Conservation (phyloP, 768 basidiomycete species). For the Lyophyllum semitale region DNA sequence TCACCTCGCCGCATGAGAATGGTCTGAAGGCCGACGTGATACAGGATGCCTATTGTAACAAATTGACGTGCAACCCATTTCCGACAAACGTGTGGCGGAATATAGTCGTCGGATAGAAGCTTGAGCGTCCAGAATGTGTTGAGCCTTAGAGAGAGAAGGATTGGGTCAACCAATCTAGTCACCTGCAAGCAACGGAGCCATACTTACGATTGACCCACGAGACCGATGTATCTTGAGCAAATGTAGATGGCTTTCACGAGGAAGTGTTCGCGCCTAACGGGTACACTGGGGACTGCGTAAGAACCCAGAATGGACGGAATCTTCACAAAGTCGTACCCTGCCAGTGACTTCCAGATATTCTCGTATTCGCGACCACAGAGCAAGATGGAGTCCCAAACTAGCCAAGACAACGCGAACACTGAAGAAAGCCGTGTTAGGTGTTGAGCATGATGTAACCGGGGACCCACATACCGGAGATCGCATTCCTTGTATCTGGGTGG, state of each 20-base stretch:
- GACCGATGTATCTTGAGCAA: background rate
- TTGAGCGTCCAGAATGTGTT: background rate
- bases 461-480: background rate
- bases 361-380: background rate
- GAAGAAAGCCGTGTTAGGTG: background rate
- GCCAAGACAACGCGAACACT: background rate
- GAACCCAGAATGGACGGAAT: too few species aligned
- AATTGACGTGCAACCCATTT: background rate
- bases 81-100: background rate
- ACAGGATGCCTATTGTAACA: background rate
- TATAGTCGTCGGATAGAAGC: background rate
- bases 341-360: slow-evolving; percentile 1
- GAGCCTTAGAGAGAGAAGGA: background rate
- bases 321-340: too few species aligned
- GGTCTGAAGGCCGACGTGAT: background rate
- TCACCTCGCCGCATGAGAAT: slow-evolving; percentile 5
- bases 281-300: too few species aligned
- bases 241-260: background rate
- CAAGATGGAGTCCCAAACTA: background rate
- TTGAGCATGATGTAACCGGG: too few species aligned
- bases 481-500: background rate
- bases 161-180: background rate
- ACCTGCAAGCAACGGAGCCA: too few species aligned
- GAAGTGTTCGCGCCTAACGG: slow-evolving; percentile 1
- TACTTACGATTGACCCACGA: background rate